Percentiles rank a stretch among this genome's conserved stretches.
Conservation (phyloP, 371 early-diverging fungal species). For the Haplosporangium sp. region DNA sequence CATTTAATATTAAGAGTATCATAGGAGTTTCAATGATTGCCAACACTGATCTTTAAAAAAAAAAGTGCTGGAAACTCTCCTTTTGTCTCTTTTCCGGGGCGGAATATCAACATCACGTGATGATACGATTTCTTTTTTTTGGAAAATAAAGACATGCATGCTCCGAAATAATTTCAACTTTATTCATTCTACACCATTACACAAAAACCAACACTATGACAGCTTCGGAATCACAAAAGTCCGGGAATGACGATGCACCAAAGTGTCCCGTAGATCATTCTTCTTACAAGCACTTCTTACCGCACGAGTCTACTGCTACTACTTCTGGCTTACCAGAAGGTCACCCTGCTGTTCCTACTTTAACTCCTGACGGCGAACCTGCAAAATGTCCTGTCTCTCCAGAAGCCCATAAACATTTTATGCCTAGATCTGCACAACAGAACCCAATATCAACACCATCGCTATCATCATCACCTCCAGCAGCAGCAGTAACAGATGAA, state of each 20-base stretch:
- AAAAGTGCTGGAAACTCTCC: too few species aligned
- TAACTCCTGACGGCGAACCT: conserved; percentile 27
- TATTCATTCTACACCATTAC: neutral
- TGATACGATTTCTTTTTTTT: too few species aligned
- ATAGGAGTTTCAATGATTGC: too few species aligned
- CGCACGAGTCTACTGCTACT: conserved; percentile 16
- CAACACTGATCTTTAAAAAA: too few species aligned
- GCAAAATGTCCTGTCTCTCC: conserved; percentile 53
- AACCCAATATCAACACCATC: conserved; percentile 17
- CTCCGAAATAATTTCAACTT: too few species aligned
- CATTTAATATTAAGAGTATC: too few species aligned
- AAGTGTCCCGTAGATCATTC: conserved; percentile 69
- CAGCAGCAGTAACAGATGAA: conserved; percentile 53
- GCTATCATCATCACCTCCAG: neutral
- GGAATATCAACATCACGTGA: too few species aligned
- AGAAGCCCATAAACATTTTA: conserved; percentile 45
- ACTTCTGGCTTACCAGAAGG: conserved; percentile 31
- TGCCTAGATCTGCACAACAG: conserved; percentile 25
- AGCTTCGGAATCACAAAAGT: conserved; percentile 21
- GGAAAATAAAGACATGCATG: too few species aligned
- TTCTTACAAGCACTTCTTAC: conserved; percentile 65
- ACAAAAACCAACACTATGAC: conserved; percentile 22
- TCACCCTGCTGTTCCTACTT: conserved; percentile 43
- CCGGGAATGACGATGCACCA: conserved; percentile 18
- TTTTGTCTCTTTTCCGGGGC: too few species aligned